Evolutionary conservation across 2,329 filamentous ascomycete species (phyloP).

Genomic region (Ophiostoma pallidulum): DNA sequence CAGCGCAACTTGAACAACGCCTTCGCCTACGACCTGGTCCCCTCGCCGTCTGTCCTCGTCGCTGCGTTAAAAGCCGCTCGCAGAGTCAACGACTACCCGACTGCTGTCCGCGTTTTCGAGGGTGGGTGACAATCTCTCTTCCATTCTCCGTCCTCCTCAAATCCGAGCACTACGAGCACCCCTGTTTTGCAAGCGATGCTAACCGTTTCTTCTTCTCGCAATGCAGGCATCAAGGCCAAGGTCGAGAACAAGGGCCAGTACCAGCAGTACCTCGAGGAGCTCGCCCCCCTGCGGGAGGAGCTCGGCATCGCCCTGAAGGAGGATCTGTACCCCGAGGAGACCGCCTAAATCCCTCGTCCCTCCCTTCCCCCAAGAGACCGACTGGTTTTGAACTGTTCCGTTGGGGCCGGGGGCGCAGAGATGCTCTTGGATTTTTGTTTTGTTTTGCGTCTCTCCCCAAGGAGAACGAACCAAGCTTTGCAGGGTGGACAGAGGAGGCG

Average conservation of each 20-base stretch:
- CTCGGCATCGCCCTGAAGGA: slow-evolving; percentile 87
- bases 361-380: too few relatives aligned
- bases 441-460: too few relatives aligned
- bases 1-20: slow-evolving; percentile 95
- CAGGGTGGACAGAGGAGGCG: too few relatives aligned
- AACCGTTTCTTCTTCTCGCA: slow-evolving; percentile 9
- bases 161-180: too few relatives aligned
- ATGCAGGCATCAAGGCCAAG: slow-evolving; percentile 93
- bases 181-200: too few relatives aligned
- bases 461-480: too few relatives aligned
- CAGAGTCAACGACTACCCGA: slow-evolving; percentile 97
- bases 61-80: slow-evolving; percentile 89
- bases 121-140: slow-evolving; percentile 54
- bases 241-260: slow-evolving; percentile 98
- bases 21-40: slow-evolving; percentile 99
- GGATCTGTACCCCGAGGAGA: slow-evolving; percentile 63
- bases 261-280: slow-evolving; percentile 88
- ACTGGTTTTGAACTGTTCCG: too few relatives aligned
- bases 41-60: slow-evolving; percentile 79
- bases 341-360: slow-evolving; percentile 6
- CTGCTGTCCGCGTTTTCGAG: slow-evolving; percentile 96
- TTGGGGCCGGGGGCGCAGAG: too few relatives aligned
- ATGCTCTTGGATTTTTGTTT: too few relatives aligned
- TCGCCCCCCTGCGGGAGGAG: slow-evolving; percentile 87
- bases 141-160: too few relatives aligned